Percentiles rank a stretch among this genome's conserved stretches.
phyloP scores from a whole-genome alignment of 768 basidiomycete genomes.

The Phlebiopsis gigantea region DNA sequence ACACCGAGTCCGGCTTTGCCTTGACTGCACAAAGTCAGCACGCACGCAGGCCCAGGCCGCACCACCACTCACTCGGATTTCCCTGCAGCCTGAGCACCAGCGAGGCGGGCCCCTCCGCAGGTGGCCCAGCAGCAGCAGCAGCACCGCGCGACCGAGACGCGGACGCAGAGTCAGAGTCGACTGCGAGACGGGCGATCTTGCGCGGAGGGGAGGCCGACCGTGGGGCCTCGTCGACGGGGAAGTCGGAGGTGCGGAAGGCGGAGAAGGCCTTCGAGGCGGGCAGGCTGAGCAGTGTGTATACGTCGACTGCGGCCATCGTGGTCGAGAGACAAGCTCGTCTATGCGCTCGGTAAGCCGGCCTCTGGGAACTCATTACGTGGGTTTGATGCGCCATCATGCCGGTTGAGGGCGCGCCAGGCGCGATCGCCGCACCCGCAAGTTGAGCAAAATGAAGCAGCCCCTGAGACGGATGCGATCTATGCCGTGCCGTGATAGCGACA shows the following conservation, averaged over 20 bases:
- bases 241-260: constrained; percentile 10
- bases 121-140: constrained; percentile 15
- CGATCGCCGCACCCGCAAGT: not conserved
- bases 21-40: constrained; percentile 12
- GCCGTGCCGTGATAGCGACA: constrained; percentile 29
- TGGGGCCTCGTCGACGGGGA: constrained; percentile 27
- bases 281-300: constrained; percentile 21
- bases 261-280: constrained; percentile 23
- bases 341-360: no score
- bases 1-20: constrained; percentile 1
- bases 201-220: constrained; percentile 55
- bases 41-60: not conserved
- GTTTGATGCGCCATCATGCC: no score
- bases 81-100: constrained; percentile 44
- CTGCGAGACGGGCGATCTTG: constrained; percentile 63
- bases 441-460: not conserved
- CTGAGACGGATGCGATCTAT: not conserved
- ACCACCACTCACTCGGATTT: constrained; percentile 25
- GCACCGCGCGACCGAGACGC: constrained; percentile 44
- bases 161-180: constrained; percentile 64
- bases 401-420: no score
- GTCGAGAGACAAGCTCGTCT: no score
- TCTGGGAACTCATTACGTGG: no score
- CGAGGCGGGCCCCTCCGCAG: constrained; percentile 27
- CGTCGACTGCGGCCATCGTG: constrained; percentile 13